These are phyloP conservation scores for Fusarium pininemorale DNA, from an alignment of 2,329 filamentous ascomycete species.

Conservation along the genomic window DNA sequence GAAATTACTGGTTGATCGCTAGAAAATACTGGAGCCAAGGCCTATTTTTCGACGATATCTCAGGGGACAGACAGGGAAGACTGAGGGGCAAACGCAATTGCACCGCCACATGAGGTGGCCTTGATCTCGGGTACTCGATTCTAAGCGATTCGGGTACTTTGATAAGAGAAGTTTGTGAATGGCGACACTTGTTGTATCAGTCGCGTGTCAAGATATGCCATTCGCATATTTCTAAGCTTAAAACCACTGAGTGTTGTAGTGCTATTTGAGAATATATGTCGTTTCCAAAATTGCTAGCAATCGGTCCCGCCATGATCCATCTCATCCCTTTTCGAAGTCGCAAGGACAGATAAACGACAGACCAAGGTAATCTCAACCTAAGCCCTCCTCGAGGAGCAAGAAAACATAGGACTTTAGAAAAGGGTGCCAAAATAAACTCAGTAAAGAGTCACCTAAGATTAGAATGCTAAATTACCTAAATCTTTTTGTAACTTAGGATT, in stretches of 20 bases:
- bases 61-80: constrained; percentile 28
- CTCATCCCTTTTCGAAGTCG: constrained; percentile 36
- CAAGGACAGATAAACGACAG: constrained; percentile 37
- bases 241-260: not conserved
- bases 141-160: not conserved
- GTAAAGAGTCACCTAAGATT: no score
- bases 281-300: constrained; percentile 15
- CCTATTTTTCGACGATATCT: constrained; percentile 25
- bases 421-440: no score
- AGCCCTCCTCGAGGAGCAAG: no score
- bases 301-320: constrained; percentile 29
- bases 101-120: constrained; percentile 29
- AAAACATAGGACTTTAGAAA: no score
- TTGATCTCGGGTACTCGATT: constrained; percentile 17
- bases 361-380: constrained; percentile 3
- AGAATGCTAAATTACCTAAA: no score
- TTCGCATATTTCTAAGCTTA: not conserved
- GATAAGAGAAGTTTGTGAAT: constrained; percentile 2
- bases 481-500: no score
- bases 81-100: constrained; percentile 27
- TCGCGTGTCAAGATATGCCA: not conserved
- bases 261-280: no score
- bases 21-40: constrained; percentile 36
- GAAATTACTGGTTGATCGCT: constrained; percentile 27
- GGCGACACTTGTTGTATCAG: not conserved